Percentiles rank a stretch among this genome's conserved stretches.
Evolutionary conservation across 768 basidiomycete species (phyloP).

Genomic region (Serendipita sp.): DNA sequence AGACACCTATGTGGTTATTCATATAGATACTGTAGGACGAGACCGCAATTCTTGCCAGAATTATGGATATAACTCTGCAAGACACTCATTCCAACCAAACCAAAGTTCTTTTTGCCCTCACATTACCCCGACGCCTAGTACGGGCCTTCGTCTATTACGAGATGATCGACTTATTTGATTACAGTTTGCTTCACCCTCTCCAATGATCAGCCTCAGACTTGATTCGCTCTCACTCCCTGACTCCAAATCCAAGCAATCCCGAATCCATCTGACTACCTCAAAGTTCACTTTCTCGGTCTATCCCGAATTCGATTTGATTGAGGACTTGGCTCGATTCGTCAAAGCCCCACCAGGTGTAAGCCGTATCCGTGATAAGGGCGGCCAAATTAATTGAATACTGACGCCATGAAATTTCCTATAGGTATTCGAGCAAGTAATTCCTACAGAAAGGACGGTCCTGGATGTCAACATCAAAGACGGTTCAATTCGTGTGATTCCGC

Average conservation of each 20-base stretch:
- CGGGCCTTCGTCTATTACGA: constrained; percentile 15
- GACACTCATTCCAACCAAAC: constrained; percentile 24
- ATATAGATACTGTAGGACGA: constrained; percentile 38
- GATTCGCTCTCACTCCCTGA: constrained; percentile 44
- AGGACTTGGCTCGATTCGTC: constrained; percentile 44
- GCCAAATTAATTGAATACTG: constrained; percentile 10
- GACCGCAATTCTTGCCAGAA: constrained; percentile 43
- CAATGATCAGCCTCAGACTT: constrained; percentile 49
- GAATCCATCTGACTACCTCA: constrained; percentile 43
- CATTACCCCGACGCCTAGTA: constrained; percentile 44
- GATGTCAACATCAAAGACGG: constrained; percentile 49
- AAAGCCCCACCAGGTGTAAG: constrained; percentile 83
- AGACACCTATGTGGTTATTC: not conserved
- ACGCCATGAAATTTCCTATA: too few species aligned
- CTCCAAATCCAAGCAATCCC: constrained; percentile 62
- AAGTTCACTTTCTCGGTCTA: constrained; percentile 48
- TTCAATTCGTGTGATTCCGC: constrained; percentile 45
- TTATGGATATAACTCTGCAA: constrained; percentile 44
- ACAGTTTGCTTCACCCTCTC: constrained; percentile 23
- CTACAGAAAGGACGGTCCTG: constrained; percentile 69
- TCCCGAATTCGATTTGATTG: constrained; percentile 46
- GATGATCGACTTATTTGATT: not conserved
- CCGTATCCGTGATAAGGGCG: constrained; percentile 10
- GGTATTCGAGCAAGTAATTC: constrained; percentile 89
- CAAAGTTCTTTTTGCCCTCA: constrained; percentile 35